Base-by-base conservation (phyloP, 371 early-diverging fungal genomes). In the Mortierella sp. region DNA sequence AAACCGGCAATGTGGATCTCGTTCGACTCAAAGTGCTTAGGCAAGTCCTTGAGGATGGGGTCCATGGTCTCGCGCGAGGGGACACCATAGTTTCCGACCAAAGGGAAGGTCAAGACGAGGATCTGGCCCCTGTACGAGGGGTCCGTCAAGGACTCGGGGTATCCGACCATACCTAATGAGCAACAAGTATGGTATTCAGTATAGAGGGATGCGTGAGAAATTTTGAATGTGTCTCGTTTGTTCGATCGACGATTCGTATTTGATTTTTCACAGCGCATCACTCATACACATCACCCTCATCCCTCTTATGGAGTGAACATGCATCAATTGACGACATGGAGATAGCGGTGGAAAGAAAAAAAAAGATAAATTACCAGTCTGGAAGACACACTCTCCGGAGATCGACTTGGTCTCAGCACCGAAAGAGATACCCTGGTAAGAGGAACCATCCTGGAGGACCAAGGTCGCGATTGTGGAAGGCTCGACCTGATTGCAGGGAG, bases 381-480 rank as follows among this genome's bases (percentile, higher is more conserved):
- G 98, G 90, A 99, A 99, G 78, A 99, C 99, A 83, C 97, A 97
- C 91, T 99, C 99, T 77, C 99, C 99, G 76, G 98, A 92, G 74
- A 98, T 93, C 60, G 96, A 94, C 76, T 92, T 90, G 74, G 90
- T 88, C 90, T 97, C 96, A 10, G 97, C 95, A 76, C 99, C 99
- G 88, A 98, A 99, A 16, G 98, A 97, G 85, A 96, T 91, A 84
- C 98, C 99, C 83, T 96, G 94, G 88, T 91, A 95, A 70, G 94
- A 91, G 63, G 96, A 90, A 58, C 98, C 98, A 88, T 98, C 98
- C 80, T 96, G 89, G 72, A 99, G 93, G 29, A 94, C 93, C 79
- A 96, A 87, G 32, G 96, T 90, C 24, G 95, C 96, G 21, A 81
- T 75, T 14, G 91, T 90, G 38, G 89, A 90, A 71, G 89, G 83